phyloP scores from a whole-genome alignment of 164 flowering plant species.

The Liriodendron chinense region DNA sequence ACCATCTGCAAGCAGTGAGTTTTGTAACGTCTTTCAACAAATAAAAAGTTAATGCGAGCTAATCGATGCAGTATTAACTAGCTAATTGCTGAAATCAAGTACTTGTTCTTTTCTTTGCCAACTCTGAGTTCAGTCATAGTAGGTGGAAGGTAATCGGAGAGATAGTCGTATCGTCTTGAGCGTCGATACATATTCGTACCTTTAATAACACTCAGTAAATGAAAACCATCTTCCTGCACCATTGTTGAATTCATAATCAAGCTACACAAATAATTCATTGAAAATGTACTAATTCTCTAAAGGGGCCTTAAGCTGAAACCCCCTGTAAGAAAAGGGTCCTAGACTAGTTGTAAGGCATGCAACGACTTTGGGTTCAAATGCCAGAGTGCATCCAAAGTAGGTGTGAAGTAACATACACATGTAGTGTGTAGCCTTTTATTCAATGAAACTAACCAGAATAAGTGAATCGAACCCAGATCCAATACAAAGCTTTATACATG shows the following conservation, averaged over 20 bases:
- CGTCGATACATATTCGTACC: slow-evolving; percentile 70
- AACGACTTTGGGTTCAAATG: too few species aligned
- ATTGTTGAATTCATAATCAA: slow-evolving; percentile 6
- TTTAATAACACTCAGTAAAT: slow-evolving; percentile 71
- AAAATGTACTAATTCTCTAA: not conserved
- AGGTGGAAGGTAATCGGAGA: slow-evolving; percentile 76
- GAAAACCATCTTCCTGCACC: slow-evolving; percentile 84
- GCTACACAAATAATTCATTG: not conserved
- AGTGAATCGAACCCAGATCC: too few species aligned
- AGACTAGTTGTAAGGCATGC: too few species aligned
- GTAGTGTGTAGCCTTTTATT: too few species aligned
- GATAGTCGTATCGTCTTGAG: slow-evolving; percentile 49
- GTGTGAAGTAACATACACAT: too few species aligned
- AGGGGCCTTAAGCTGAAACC: too few species aligned
- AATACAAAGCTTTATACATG: too few species aligned
- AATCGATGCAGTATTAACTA: too few species aligned
- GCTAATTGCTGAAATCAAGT: too few species aligned
- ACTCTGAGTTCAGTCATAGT: slow-evolving; percentile 51
- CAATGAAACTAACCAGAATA: too few species aligned
- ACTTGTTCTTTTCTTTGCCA: slow-evolving; percentile 16
- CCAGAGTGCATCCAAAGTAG: too few species aligned
- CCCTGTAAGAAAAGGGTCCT: too few species aligned
- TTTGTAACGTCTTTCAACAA: not conserved
- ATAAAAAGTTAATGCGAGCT: not conserved
- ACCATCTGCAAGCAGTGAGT: slow-evolving; percentile 37